phyloP scores from a whole-genome alignment of 1,284 basidiomycete species.

The Sporisorium exsertum region DNA sequence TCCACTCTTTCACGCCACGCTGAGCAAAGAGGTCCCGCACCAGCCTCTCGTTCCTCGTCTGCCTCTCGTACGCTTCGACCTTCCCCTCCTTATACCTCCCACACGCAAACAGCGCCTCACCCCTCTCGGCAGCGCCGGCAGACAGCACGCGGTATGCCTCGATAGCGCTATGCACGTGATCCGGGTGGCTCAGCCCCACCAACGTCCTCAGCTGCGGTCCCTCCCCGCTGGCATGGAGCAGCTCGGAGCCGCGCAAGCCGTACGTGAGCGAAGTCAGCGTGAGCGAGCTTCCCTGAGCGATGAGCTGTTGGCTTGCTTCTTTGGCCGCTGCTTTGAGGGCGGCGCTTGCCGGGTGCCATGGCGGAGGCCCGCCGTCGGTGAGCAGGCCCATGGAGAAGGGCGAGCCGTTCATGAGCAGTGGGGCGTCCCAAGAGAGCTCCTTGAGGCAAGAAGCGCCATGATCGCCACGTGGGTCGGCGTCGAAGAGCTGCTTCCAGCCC shows the following conservation, averaged over 20 bases:
- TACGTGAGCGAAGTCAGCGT: slow-evolving; percentile 58
- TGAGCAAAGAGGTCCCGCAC: slow-evolving; percentile 30
- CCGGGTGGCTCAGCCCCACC: slow-evolving; percentile 63
- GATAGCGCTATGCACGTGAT: slow-evolving; percentile 65
- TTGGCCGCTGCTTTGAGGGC: slow-evolving; percentile 72
- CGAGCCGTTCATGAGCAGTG: slow-evolving; percentile 83
- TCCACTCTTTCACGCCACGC: slow-evolving; percentile 45
- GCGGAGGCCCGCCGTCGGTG: slow-evolving; percentile 75
- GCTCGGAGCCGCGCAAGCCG: slow-evolving; percentile 58
- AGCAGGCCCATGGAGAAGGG: slow-evolving; percentile 93
- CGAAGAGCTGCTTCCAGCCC: slow-evolving; percentile 54
- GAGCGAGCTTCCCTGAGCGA: slow-evolving; percentile 38
- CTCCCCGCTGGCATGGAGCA: slow-evolving; percentile 11
- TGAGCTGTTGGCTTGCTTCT: slow-evolving; percentile 33
- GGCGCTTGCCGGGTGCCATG: slow-evolving; percentile 86
- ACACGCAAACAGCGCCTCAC: slow-evolving; percentile 11
- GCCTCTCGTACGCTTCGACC: slow-evolving; percentile 27
- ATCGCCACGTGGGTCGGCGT: slow-evolving; percentile 28
- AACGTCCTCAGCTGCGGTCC: slow-evolving; percentile 55
- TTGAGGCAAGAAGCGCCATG: slow-evolving; percentile 1
- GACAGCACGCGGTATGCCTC: slow-evolving; percentile 57
- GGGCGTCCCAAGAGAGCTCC: slow-evolving; percentile 54
- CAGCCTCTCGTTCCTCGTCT: slow-evolving; percentile 24
- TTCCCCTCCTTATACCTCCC: slow-evolving; percentile 5
- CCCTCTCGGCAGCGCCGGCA: slow-evolving; percentile 17